Evolutionary conservation across 208 protist genomes (phyloP).

Genomic region (Acanthamoeba lenticulata): DNA sequence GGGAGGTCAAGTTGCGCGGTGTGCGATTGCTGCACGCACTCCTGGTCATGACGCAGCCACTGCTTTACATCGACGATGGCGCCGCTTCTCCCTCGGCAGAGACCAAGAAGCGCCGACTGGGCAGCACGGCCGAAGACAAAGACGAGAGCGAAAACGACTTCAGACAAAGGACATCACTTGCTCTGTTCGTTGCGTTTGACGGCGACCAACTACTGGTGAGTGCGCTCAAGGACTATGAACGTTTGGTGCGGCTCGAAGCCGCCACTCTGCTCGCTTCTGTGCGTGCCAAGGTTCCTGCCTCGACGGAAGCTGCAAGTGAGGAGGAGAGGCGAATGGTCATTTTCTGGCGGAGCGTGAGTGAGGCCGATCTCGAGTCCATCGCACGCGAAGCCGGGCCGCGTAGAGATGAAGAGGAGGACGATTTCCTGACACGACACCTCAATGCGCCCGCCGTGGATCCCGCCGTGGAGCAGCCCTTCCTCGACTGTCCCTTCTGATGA

Average conservation of each 20-base stretch:
- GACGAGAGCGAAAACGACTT: background rate
- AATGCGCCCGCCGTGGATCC: background rate
- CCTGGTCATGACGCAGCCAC: background rate
- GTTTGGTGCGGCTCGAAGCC: background rate
- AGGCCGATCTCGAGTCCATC: background rate
- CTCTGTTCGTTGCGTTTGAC: background rate
- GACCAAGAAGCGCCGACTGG: background rate
- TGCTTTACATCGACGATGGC: background rate
- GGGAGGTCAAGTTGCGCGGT: constrained; percentile 7
- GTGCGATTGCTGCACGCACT: background rate
- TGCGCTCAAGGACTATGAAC: background rate
- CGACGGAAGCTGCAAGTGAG: background rate
- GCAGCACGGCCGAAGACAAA: background rate
- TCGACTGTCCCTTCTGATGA: background rate
- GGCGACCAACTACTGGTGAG: background rate
- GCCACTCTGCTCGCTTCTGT: background rate
- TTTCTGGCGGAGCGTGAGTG: background rate
- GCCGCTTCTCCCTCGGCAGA: background rate
- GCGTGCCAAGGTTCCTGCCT: background rate
- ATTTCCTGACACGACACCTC: background rate
- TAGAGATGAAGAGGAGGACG: background rate
- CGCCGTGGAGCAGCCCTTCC: background rate
- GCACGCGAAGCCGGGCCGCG: background rate
- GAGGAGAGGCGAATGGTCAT: background rate
- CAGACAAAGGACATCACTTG: background rate